phyloP scores from a whole-genome alignment of 2,329 filamentous ascomycete genomes.

The Akanthomyces muscarius region DNA sequence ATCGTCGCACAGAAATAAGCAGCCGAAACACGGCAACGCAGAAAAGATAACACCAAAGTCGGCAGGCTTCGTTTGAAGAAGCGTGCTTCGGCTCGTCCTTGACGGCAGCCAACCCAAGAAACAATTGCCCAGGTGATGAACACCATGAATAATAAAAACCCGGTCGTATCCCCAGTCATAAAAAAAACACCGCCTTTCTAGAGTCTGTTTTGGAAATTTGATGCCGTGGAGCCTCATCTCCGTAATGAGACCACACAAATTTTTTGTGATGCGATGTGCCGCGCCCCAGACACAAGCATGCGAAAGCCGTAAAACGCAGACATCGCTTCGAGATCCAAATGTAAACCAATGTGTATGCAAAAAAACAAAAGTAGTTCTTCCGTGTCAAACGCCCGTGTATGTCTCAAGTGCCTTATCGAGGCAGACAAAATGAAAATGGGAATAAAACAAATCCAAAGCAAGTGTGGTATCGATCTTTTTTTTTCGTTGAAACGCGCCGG shows the following conservation, averaged over 20 bases:
- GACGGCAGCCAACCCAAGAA: conserved; percentile 29
- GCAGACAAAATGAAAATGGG: conserved; percentile 28
- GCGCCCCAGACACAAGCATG: conserved; percentile 26
- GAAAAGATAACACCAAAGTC: conserved; percentile 24
- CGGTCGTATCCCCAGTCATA: conserved; percentile 27
- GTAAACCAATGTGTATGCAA: conserved; percentile 34
- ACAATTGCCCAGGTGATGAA: conserved; percentile 34
- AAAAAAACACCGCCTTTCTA: conserved; percentile 39
- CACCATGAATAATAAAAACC: conserved; percentile 19
- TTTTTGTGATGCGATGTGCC: conserved; percentile 10
- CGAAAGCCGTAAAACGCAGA: conserved; percentile 38
- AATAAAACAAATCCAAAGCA: conserved; percentile 31
- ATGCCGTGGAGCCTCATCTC: conserved; percentile 46
- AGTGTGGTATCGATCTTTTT: conserved; percentile 46
- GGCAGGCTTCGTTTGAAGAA: conserved; percentile 31
- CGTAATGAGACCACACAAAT: conserved; percentile 22
- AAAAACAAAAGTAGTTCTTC: conserved; percentile 11
- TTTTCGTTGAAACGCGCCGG: conserved; percentile 33
- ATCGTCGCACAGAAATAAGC: conserved; percentile 27
- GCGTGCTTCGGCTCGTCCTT: conserved; percentile 19
- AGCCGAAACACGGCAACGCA: conserved; percentile 15
- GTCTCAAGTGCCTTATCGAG: conserved; percentile 36
- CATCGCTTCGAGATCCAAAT: conserved; percentile 23
- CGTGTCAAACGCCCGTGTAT: conserved; percentile 36
- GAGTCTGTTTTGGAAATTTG: conserved; percentile 44